These are phyloP conservation scores for Pholiota adiposa DNA, from an alignment of 1,284 basidiomycete genomes.

Conservation along the genomic window DNA sequence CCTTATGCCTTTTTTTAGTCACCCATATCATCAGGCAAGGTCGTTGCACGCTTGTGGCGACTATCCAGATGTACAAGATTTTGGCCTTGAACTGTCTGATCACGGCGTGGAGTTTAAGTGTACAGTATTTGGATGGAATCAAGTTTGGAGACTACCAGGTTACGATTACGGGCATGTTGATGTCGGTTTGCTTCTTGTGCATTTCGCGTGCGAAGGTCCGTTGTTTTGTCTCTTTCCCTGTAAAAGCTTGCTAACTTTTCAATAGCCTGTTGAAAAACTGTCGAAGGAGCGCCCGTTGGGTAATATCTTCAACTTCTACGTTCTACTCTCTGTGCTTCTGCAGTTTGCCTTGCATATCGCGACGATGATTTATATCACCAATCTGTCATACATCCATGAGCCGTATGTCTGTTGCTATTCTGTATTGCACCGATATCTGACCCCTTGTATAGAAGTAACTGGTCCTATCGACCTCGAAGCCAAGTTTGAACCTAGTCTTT, in stretches of 20 bases:
- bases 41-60: constrained; percentile 94
- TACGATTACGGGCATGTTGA: constrained; percentile 91
- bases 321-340: constrained; percentile 85
- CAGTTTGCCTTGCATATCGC: constrained; percentile 93
- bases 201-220: constrained; percentile 94
- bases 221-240: too few species aligned
- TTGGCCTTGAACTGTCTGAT: constrained; percentile 95
- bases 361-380: constrained; percentile 89
- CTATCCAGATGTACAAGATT: constrained; percentile 99
- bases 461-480: constrained; percentile 90
- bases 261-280: constrained; percentile 87
- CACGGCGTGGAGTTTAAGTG: constrained; percentile 93
- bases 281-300: constrained; percentile 89
- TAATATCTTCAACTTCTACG: constrained; percentile 96
- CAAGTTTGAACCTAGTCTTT: constrained; percentile 89
- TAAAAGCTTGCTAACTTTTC: not conserved
- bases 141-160: constrained; percentile 98
- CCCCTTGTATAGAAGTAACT: constrained; percentile 48
- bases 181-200: constrained; percentile 97
- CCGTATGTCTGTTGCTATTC: constrained; percentile 59
- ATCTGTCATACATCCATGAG: constrained; percentile 77
- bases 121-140: constrained; percentile 96
- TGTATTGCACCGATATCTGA: constrained; percentile 4
- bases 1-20: constrained; percentile 52
- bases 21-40: constrained; percentile 96